Percentiles rank a stretch among this genome's conserved stretches.
phyloP scores from a whole-genome alignment of 345 rosid genomes.

The Salix purpurea region DNA sequence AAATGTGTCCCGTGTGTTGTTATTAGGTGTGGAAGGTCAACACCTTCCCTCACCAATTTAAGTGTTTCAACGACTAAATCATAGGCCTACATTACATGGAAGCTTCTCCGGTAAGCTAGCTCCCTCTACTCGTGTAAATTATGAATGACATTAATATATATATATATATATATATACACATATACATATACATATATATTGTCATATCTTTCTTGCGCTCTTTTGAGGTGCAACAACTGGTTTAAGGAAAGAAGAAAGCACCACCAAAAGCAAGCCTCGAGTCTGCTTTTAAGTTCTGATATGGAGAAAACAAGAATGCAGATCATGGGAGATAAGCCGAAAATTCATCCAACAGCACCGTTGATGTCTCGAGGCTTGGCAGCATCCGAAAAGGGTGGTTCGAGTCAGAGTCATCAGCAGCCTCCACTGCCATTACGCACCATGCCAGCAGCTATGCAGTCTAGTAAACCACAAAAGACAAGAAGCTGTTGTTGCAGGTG shows the following conservation, averaged over 20 bases:
- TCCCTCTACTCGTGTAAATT: neutral
- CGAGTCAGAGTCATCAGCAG: neutral
- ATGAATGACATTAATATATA: neutral
- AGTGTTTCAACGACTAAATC: conserved; percentile 1
- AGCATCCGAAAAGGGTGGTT: conserved; percentile 26
- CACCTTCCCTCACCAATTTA: conserved; percentile 13
- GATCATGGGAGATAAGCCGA: conserved; percentile 43
- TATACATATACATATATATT: neutral
- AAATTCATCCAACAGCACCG: conserved; percentile 45
- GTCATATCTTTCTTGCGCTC: neutral
- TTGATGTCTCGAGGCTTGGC: conserved; percentile 26
- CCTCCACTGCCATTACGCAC: conserved; percentile 12
- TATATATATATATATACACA: too few species aligned
- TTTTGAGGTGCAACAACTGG: neutral
- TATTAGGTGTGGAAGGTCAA: conserved; percentile 52
- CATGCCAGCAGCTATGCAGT: conserved; percentile 23
- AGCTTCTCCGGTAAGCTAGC: neutral
- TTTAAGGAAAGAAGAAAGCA: neutral
- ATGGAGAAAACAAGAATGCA: neutral
- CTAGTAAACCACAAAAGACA: neutral
- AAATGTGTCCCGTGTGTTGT: neutral
- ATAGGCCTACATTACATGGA: conserved; percentile 4
- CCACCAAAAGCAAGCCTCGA: neutral
- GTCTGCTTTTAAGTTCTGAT: neutral
- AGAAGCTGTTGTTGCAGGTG: conserved; percentile 55